phyloP scores from a whole-genome alignment of 2,329 filamentous ascomycete species.

The Monascus ruber region DNA sequence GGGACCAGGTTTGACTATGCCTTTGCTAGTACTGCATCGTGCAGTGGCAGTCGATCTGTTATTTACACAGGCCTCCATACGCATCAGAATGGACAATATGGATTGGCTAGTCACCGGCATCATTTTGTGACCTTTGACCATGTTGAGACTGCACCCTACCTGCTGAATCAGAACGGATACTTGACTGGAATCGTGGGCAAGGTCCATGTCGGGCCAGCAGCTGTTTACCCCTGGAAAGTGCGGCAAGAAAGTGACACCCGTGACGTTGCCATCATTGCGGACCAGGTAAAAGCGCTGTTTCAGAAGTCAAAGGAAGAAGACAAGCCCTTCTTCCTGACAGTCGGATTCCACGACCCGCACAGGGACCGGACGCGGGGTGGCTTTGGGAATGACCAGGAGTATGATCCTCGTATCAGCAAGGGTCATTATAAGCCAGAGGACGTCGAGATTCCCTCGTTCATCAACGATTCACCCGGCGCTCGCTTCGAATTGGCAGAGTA shows the following conservation, averaged over 20 bases:
- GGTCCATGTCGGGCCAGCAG: conserved; percentile 35
- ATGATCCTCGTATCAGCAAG: conserved; percentile 13
- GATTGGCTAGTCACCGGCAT: too few species aligned
- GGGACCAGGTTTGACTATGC: too few species aligned
- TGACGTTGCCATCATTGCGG: conserved; percentile 33
- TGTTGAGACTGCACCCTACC: conserved; percentile 30
- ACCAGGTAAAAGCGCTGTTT: conserved; percentile 30
- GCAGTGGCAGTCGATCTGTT: too few species aligned
- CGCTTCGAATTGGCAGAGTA: conserved; percentile 36
- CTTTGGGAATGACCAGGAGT: conserved; percentile 34
- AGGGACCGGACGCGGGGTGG: conserved; percentile 31
- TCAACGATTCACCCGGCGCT: conserved; percentile 31
- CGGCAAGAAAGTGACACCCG: conserved; percentile 32
- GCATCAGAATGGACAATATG: too few species aligned
- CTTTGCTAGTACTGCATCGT: too few species aligned
- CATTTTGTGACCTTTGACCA: conserved; percentile 37
- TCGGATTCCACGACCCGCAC: conserved; percentile 39
- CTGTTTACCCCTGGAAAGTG: conserved; percentile 34
- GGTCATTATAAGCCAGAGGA: conserved; percentile 18
- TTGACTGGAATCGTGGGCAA: conserved; percentile 40
- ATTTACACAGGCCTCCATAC: too few species aligned
- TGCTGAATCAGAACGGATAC: conserved; percentile 32
- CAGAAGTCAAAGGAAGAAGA: conserved; percentile 16
- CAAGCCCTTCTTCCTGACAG: conserved; percentile 35
- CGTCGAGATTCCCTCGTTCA: conserved; percentile 31